Conservation (phyloP, 2,329 filamentous ascomycete genomes). For the Fusarium udum region DNA sequence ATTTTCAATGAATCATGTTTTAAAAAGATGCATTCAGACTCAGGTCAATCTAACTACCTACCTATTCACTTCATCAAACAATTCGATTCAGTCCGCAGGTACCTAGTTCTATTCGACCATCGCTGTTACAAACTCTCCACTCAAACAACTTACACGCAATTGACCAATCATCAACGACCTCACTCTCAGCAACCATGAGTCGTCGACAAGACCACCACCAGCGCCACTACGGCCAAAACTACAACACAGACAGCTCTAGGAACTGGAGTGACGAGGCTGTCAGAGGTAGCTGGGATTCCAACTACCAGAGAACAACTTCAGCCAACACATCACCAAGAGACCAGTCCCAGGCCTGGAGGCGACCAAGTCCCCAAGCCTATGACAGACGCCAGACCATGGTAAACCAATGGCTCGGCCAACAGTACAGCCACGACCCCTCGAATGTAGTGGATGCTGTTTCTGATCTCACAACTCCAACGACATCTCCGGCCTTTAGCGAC, state of each 20-base stretch:
- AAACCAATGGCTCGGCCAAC: slow-evolving; percentile 42
- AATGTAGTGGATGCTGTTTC: slow-evolving; percentile 31
- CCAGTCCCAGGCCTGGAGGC: slow-evolving; percentile 26
- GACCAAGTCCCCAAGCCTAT: slow-evolving; percentile 26
- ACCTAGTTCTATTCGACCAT: background rate
- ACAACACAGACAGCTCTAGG: slow-evolving; percentile 37
- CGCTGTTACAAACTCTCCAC: background rate
- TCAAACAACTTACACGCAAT: slow-evolving; percentile 18
- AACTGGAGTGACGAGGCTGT: slow-evolving; percentile 45
- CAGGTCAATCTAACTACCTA: background rate
- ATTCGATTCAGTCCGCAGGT: background rate
- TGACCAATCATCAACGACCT: slow-evolving; percentile 13
- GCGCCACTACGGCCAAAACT: slow-evolving; percentile 8
- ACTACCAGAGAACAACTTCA: slow-evolving; percentile 34
- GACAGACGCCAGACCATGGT: slow-evolving; percentile 36
- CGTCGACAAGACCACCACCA: slow-evolving; percentile 29
- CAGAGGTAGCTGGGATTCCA: slow-evolving; percentile 41
- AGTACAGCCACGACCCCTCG: slow-evolving; percentile 31
- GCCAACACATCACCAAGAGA: slow-evolving; percentile 33
- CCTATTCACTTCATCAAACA: background rate
- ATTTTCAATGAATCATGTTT: slow-evolving; percentile 19
- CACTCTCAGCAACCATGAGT: slow-evolving; percentile 31
- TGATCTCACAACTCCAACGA: slow-evolving; percentile 38
- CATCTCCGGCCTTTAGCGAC: slow-evolving; percentile 42
- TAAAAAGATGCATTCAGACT: background rate